These are phyloP conservation scores for Annulohypoxylon nitens DNA, from an alignment of 495 filamentous ascomycete species.

Conservation along the genomic window DNA sequence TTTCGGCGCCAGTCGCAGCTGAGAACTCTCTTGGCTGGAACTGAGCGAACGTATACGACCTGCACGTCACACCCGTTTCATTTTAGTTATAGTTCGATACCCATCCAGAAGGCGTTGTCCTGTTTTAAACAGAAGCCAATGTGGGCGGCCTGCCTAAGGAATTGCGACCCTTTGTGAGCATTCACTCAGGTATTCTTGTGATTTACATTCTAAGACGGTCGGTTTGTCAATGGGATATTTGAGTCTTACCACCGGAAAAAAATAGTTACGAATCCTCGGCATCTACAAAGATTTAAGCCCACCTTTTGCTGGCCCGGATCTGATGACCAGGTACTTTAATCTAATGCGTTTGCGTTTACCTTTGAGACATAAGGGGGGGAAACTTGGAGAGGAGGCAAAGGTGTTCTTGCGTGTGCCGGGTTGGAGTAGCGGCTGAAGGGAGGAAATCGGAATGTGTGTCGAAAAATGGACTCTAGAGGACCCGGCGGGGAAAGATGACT, in stretches of 20 bases:
- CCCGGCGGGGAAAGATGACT: constrained; percentile 40
- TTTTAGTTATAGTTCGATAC: constrained; percentile 65
- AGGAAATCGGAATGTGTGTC: constrained; percentile 34
- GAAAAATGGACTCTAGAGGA: constrained; percentile 47
- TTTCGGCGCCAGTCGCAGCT: constrained; percentile 89
- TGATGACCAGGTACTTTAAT: constrained; percentile 55
- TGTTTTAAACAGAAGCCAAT: constrained; percentile 37
- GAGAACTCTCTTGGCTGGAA: constrained; percentile 99
- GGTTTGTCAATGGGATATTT: constrained; percentile 49
- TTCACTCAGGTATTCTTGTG: constrained; percentile 49
- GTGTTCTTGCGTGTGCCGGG: constrained; percentile 28
- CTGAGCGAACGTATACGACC: constrained; percentile 63
- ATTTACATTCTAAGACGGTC: constrained; percentile 52
- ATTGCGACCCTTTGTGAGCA: constrained; percentile 48
- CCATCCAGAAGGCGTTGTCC: constrained; percentile 54
- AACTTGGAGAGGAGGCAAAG: constrained; percentile 19
- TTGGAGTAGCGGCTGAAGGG: constrained; percentile 44
- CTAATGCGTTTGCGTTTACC: constrained; percentile 56
- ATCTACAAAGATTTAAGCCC: constrained; percentile 51
- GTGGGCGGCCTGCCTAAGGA: constrained; percentile 46
- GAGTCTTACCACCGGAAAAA: constrained; percentile 37
- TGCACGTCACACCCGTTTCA: constrained; percentile 52
- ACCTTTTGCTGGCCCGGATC: constrained; percentile 59
- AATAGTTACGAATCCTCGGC: constrained; percentile 47
- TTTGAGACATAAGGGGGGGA: constrained; percentile 16